Percentiles rank a stretch among this genome's conserved stretches.
Evolutionary conservation across 148 eudicot genomes (phyloP).

Genomic region (Spergularia bocconei): DNA sequence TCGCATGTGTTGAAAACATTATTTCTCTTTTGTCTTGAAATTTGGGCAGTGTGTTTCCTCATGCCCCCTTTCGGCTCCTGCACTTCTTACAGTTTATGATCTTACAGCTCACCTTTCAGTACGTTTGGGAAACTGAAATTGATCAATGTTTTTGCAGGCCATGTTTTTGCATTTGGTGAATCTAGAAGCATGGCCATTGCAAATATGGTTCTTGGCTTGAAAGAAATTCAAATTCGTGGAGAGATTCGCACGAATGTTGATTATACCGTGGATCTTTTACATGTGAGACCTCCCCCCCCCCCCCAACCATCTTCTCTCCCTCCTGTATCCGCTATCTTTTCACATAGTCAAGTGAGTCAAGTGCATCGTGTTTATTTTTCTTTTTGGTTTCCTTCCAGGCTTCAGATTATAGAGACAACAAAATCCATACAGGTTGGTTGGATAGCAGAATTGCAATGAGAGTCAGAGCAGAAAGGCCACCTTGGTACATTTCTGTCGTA

Average conservation of each 20-base stretch:
- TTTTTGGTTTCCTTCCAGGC: constrained; percentile 45
- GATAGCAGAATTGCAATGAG: constrained; percentile 99
- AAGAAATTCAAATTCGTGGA: constrained; percentile 98
- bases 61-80: no score
- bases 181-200: constrained; percentile 93
- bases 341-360: background rate
- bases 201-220: constrained; percentile 98
- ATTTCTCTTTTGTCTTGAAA: no score
- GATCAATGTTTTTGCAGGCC: constrained; percentile 52
- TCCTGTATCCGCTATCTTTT: background rate
- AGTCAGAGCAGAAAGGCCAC: constrained; percentile 99
- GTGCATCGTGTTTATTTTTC: constrained; percentile 2
- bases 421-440: constrained; percentile 98
- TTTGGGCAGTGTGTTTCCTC: no score
- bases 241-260: constrained; percentile 98
- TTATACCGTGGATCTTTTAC: constrained; percentile 88
- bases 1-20: no score
- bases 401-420: constrained; percentile 85
- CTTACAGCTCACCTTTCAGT: background rate
- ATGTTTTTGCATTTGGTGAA: constrained; percentile 99
- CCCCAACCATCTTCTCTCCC: background rate
- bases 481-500: constrained; percentile 98
- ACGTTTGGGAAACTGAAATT: constrained; percentile 2
- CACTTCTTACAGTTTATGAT: no score
- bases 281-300: constrained; percentile 45